A percentile compares a stretch with the other conserved stretches of the same genome.
These are phyloP conservation scores for Sarocladium brachiariae DNA, from an alignment of 2,329 filamentous ascomycete species.

Conservation along the genomic window DNA sequence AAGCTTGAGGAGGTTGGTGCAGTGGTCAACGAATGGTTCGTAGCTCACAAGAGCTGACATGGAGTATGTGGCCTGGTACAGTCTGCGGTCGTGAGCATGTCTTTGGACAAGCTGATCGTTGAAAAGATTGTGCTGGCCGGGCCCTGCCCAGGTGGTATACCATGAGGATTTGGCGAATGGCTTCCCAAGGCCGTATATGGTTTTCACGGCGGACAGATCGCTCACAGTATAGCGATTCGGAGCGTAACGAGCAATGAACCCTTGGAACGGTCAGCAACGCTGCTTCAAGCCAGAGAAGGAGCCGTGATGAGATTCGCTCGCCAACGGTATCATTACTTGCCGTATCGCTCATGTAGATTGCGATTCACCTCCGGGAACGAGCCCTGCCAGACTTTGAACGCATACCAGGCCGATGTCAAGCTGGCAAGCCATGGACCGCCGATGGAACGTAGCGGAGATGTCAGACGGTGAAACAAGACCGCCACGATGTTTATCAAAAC, in stretches of 20 bases:
- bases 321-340: slow-evolving; percentile 10
- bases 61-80: slow-evolving; percentile 37
- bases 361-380: slow-evolving; percentile 22
- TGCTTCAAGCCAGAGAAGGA: no score
- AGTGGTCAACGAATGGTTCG: slow-evolving; percentile 35
- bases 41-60: slow-evolving; percentile 42
- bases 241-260: slow-evolving; percentile 37
- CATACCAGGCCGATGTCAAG: slow-evolving; percentile 24
- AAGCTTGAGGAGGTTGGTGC: no score
- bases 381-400: slow-evolving; percentile 18
- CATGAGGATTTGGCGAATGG: slow-evolving; percentile 26
- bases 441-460: slow-evolving; percentile 19
- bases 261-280: slow-evolving; percentile 13
- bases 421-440: slow-evolving; percentile 21
- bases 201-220: slow-evolving; percentile 31
- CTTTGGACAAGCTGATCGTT: slow-evolving; percentile 20
- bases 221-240: slow-evolving; percentile 41
- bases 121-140: slow-evolving; percentile 21
- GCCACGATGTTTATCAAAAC: no score
- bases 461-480: no score
- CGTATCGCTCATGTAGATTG: slow-evolving; percentile 23
- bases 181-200: slow-evolving; percentile 25
- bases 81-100: slow-evolving; percentile 31
- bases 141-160: slow-evolving; percentile 22
- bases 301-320: no score